Evolutionary conservation across 768 basidiomycete species (phyloP).

Genomic region (Coprinopsis sp.): DNA sequence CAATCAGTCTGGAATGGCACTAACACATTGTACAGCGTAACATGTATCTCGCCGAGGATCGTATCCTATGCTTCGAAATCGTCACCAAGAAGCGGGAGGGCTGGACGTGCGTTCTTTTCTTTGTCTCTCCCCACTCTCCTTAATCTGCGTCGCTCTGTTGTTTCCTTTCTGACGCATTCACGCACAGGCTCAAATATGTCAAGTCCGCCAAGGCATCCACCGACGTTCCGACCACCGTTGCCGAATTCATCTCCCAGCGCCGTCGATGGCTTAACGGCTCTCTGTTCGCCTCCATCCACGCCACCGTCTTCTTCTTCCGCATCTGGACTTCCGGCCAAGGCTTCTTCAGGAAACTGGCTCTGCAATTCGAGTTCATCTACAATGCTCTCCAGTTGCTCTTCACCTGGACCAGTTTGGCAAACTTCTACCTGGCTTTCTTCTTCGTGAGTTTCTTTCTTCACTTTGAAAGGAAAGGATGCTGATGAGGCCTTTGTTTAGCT

Average conservation of each 20-base stretch:
- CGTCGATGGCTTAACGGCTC: conserved; percentile 88
- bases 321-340: conserved; percentile 93
- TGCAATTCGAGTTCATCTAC: conserved; percentile 88
- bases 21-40: conserved; percentile 54
- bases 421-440: conserved; percentile 93
- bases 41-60: conserved; percentile 90
- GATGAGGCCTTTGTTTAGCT: conserved; percentile 43
- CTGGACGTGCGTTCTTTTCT: conserved; percentile 58
- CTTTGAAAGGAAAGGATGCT: neutral
- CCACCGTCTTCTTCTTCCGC: conserved; percentile 82
- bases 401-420: conserved; percentile 91
- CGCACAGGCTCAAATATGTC: conserved; percentile 78
- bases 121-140: conserved; percentile 5
- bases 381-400: conserved; percentile 86
- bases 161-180: conserved; percentile 1
- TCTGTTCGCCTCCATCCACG: conserved; percentile 89
- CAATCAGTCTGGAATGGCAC: neutral
- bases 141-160: conserved; percentile 7
- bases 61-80: conserved; percentile 91
- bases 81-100: conserved; percentile 84
- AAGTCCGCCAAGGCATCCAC: conserved; percentile 93
- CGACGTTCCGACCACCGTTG: conserved; percentile 88
- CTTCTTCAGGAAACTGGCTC: conserved; percentile 73
- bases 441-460: conserved; percentile 52
- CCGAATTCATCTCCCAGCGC: conserved; percentile 94